Conservation (phyloP, 2,329 filamentous ascomycete genomes). For the Lecanicillium sp. region DNA sequence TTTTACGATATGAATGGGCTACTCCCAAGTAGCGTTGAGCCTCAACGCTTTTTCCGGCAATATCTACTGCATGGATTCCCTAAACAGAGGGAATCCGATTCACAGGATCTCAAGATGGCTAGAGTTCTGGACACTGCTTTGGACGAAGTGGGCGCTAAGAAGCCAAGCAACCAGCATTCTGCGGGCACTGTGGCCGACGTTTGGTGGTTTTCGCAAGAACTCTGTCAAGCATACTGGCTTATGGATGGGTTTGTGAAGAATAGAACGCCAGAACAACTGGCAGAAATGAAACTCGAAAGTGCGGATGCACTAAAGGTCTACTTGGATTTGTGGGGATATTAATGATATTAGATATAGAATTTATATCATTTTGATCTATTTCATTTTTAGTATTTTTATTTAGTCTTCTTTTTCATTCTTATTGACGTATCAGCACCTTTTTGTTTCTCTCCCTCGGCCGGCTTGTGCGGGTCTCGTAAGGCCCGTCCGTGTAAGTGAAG, state of each 20-base stretch:
- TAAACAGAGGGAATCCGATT: neutral
- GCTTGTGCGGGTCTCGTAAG: too few relatives aligned
- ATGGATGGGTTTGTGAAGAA: conserved; percentile 1
- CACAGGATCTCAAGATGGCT: conserved; percentile 1
- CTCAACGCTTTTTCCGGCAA: neutral
- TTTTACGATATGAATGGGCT: conserved; percentile 1
- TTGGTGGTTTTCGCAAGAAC: conserved; percentile 8
- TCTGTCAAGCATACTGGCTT: conserved; percentile 7
- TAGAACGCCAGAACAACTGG: conserved; percentile 1
- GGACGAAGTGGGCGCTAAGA: neutral
- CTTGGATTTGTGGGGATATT: conserved; percentile 5
- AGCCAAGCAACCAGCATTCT: neutral
- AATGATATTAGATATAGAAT: neutral
- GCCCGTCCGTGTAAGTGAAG: too few relatives aligned
- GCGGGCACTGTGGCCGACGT: conserved; percentile 4
- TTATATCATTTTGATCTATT: too few relatives aligned
- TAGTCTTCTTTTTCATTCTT: too few relatives aligned
- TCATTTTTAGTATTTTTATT: too few relatives aligned
- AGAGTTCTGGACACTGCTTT: conserved; percentile 2
- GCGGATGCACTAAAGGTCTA: neutral
- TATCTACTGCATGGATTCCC: neutral
- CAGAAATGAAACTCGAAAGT: neutral
- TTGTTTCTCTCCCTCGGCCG: too few relatives aligned
- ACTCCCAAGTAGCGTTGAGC: neutral
- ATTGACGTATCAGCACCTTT: too few relatives aligned